phyloP scores from a whole-genome alignment of 495 filamentous ascomycete genomes.

The Bathelium albidoporum region DNA sequence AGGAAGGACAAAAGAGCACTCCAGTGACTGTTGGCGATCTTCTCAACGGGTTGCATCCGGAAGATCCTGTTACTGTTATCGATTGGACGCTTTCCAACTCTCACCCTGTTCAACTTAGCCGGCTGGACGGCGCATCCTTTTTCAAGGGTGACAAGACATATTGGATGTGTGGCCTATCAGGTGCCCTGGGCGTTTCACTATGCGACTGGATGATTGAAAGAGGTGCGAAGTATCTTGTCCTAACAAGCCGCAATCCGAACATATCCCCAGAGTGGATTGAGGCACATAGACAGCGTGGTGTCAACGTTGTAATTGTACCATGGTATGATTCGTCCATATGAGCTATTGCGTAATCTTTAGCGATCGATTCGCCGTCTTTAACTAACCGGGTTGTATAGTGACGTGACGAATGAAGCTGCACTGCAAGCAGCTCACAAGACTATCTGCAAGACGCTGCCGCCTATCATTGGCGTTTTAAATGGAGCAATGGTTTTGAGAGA shows the following conservation, averaged over 20 bases:
- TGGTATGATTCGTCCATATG: too few relatives aligned
- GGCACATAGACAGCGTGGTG: background rate
- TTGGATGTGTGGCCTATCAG: background rate
- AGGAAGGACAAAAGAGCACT: background rate
- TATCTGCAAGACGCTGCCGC: background rate
- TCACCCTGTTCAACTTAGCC: background rate
- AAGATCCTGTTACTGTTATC: background rate
- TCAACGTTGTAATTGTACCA: background rate
- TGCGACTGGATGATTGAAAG: background rate
- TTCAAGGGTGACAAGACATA: background rate
- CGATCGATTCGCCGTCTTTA: too few relatives aligned
- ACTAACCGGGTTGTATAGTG: too few relatives aligned
- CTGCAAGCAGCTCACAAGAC: background rate
- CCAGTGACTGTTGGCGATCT: background rate
- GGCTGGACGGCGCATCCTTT: background rate
- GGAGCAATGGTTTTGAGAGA: constrained; percentile 1
- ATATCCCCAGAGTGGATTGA: background rate
- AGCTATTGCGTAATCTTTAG: too few relatives aligned
- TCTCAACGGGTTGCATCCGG: background rate
- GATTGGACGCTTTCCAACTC: background rate
- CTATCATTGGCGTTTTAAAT: background rate
- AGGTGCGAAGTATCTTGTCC: background rate
- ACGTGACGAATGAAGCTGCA: background rate
- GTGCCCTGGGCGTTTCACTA: background rate
- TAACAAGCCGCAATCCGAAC: background rate